A percentile compares a stretch with the other conserved stretches of the same genome.
These are phyloP conservation scores for Babesia ovata DNA, from an alignment of 169 alveolate genomes.

Conservation along the genomic window DNA sequence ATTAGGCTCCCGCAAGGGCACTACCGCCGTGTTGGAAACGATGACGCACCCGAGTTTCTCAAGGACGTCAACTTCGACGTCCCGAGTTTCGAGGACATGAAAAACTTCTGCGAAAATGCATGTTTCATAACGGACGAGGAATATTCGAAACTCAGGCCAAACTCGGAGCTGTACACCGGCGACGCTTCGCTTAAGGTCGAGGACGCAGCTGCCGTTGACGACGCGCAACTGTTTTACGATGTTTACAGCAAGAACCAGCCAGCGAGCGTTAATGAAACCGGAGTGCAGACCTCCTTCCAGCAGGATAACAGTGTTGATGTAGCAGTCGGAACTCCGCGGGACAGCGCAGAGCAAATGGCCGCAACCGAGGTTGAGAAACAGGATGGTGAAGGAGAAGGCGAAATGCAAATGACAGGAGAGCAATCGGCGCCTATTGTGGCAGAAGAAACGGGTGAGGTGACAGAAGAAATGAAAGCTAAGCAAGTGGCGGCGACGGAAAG, in stretches of 20 bases:
- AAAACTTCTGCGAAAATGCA: conserved; percentile 15
- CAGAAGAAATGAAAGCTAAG: neutral
- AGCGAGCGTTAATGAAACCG: conserved; percentile 1
- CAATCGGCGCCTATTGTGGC: neutral
- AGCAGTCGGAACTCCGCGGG: conserved; percentile 11
- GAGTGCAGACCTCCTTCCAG: conserved; percentile 12
- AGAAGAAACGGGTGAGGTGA: neutral
- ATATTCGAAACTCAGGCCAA: conserved; percentile 22
- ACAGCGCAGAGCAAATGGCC: conserved; percentile 1
- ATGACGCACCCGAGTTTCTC: conserved; percentile 34
- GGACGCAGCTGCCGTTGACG: conserved; percentile 17
- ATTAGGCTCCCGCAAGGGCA: conserved; percentile 43
- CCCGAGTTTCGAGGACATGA: conserved; percentile 20
- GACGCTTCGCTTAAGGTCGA: conserved; percentile 6
- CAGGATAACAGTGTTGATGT: neutral
- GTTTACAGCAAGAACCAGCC: neutral
- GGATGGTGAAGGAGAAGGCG: neutral
- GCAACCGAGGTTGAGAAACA: neutral
- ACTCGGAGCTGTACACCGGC: conserved; percentile 29
- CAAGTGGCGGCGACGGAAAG: neutral
- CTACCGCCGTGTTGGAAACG: conserved; percentile 14
- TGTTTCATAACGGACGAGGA: conserved; percentile 29
- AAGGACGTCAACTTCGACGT: conserved; percentile 17
- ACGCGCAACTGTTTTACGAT: conserved; percentile 18
- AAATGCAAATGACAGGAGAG: neutral